A percentile compares a stretch with the other conserved stretches of the same genome.
These are phyloP conservation scores for Amphicarpaea edgeworthii DNA, from an alignment of 306 rosid genomes.

Conservation along the genomic window DNA sequence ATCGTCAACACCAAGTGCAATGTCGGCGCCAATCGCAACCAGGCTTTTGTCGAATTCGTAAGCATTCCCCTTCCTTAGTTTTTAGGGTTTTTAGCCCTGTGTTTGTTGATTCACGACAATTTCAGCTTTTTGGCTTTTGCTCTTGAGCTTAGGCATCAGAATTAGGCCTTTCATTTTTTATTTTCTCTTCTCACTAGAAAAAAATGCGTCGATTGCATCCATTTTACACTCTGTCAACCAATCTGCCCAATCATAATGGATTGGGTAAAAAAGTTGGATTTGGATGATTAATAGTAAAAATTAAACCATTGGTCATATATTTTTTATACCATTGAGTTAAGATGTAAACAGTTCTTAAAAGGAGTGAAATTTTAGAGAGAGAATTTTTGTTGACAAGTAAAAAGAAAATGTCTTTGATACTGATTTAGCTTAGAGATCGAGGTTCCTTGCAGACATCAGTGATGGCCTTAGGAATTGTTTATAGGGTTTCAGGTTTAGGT, in stretches of 20 bases:
- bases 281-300: neutral
- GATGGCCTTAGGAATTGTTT: neutral
- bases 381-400: too few relatives aligned
- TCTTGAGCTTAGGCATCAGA: too few relatives aligned
- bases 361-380: too few relatives aligned
- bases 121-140: too few relatives aligned
- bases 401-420: neutral
- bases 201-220: neutral
- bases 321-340: neutral
- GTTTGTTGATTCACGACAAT: too few relatives aligned
- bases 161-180: too few relatives aligned
- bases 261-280: neutral
- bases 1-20: conserved; percentile 95
- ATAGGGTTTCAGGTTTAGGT: neutral
- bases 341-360: neutral
- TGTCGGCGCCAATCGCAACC: conserved; percentile 96
- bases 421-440: neutral
- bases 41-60: conserved; percentile 93
- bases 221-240: neutral
- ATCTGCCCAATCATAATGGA: neutral
- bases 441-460: neutral
- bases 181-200: too few relatives aligned
- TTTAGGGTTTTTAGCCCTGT: neutral
- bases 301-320: neutral
- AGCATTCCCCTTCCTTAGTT: neutral